Conservation (phyloP, 257 asterid genomes). For the Dorcoceras hygrometricum region DNA sequence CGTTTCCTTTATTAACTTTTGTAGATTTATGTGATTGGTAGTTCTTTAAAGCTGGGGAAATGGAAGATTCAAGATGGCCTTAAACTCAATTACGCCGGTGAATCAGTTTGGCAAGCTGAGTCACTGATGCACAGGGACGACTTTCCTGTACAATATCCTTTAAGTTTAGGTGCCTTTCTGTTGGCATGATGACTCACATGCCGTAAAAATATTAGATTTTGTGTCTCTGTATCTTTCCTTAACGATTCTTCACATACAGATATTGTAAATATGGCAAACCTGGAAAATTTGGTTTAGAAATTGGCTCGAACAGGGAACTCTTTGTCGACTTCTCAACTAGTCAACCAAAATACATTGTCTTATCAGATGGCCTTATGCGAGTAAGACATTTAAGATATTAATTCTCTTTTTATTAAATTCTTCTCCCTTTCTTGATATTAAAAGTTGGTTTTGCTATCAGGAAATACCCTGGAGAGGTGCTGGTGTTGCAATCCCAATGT, state of each 20-base stretch:
- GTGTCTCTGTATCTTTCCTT: slow-evolving; percentile 38
- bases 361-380: slow-evolving; percentile 92
- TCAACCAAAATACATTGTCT: slow-evolving; percentile 63
- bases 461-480: slow-evolving; percentile 96
- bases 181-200: slow-evolving; percentile 11
- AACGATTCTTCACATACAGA: slow-evolving; percentile 63
- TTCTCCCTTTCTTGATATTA: slow-evolving; percentile 2
- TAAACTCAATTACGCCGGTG: slow-evolving; percentile 68
- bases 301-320: slow-evolving; percentile 71
- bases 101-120: slow-evolving; percentile 80
- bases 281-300: slow-evolving; percentile 56
- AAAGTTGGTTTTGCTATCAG: background rate
- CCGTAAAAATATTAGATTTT: slow-evolving; percentile 11
- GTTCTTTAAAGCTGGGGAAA: slow-evolving; percentile 64
- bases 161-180: slow-evolving; percentile 16
- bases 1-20: slow-evolving; percentile 23
- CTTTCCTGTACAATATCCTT: slow-evolving; percentile 94
- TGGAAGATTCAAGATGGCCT: slow-evolving; percentile 76
- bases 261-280: slow-evolving; percentile 59
- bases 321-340: slow-evolving; percentile 49
- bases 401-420: background rate
- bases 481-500: slow-evolving; percentile 95
- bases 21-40: slow-evolving; percentile 80
- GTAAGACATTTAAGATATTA: slow-evolving; percentile 41
- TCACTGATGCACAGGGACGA: slow-evolving; percentile 62